phyloP scores from a whole-genome alignment of 805 yeast species.

The Candida cerambycidarum region DNA sequence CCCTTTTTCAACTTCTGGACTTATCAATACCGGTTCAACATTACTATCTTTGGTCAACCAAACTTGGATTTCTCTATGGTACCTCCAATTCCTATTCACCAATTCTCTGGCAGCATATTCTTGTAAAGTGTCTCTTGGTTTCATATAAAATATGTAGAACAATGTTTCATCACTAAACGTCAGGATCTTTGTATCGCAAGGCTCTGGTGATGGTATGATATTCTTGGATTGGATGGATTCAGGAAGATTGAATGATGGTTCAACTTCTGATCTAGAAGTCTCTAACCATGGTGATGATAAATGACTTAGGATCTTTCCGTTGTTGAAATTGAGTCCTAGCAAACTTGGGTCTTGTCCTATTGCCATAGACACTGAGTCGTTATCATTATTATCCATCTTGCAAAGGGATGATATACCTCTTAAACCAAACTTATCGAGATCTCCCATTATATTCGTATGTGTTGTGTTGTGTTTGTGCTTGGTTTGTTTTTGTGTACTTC shows the following conservation, averaged over 20 bases:
- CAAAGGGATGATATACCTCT: constrained; percentile 61
- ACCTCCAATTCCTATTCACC: constrained; percentile 93
- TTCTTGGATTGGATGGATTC: constrained; percentile 31
- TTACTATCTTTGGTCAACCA: constrained; percentile 95
- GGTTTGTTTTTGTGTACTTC: neutral
- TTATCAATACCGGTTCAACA: constrained; percentile 78
- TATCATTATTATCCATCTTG: constrained; percentile 61
- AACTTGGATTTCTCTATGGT: constrained; percentile 90
- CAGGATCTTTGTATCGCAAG: constrained; percentile 51
- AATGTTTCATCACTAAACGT: constrained; percentile 86
- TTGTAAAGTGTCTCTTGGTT: constrained; percentile 89
- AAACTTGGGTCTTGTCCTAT: constrained; percentile 73
- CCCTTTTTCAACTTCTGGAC: constrained; percentile 87
- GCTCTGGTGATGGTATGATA: constrained; percentile 40
- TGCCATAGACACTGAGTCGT: constrained; percentile 54
- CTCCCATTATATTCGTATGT: constrained; percentile 23
- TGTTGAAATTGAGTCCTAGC: constrained; percentile 60
- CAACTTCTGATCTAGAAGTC: constrained; percentile 84
- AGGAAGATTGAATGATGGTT: constrained; percentile 76
- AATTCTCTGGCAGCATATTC: constrained; percentile 92
- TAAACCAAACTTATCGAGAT: constrained; percentile 66
- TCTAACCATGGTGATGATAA: constrained; percentile 96
- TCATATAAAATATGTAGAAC: constrained; percentile 89
- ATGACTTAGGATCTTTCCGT: constrained; percentile 53
- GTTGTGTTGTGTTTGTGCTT: no score